Evolutionary conservation across 768 basidiomycete species (phyloP).

Genomic region (Boletus sp.): DNA sequence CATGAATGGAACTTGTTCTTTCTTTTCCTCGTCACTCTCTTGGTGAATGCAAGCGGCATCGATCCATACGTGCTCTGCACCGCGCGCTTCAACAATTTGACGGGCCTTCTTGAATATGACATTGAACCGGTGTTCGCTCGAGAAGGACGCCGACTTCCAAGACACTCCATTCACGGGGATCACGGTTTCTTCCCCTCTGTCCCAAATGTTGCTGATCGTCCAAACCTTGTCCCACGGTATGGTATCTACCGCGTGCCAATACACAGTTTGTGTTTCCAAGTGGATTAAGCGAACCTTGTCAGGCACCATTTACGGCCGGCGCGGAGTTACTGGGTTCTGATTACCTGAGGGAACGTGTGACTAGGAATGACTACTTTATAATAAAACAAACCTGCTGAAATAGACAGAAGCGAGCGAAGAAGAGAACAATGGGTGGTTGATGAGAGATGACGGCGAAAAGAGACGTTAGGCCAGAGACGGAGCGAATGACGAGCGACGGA

Average conservation of each 20-base stretch:
- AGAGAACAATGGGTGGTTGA: too few species aligned
- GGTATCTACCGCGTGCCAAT: neutral
- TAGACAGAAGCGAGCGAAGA: too few species aligned
- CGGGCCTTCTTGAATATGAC: neutral
- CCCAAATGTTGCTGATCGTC: conserved; percentile 11
- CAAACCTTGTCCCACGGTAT: conserved; percentile 4
- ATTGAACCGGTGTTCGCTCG: conserved; percentile 4
- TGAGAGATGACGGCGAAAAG: neutral
- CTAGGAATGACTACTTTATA: neutral
- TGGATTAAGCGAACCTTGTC: neutral
- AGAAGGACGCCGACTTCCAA: conserved; percentile 6
- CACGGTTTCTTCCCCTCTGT: neutral
- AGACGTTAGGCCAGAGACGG: neutral
- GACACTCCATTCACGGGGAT: conserved; percentile 2
- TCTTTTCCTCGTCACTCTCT: neutral
- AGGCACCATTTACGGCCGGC: neutral
- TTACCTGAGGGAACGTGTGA: neutral
- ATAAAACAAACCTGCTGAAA: neutral
- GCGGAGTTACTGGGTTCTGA: neutral
- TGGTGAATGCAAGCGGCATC: conserved; percentile 11
- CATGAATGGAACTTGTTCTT: conserved; percentile 7
- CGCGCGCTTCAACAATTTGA: neutral
- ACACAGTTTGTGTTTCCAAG: neutral
- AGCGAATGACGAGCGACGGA: neutral
- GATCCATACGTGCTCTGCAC: conserved; percentile 7